Conservation (phyloP, 495 filamentous ascomycete species). For the Cercophora sp. region DNA sequence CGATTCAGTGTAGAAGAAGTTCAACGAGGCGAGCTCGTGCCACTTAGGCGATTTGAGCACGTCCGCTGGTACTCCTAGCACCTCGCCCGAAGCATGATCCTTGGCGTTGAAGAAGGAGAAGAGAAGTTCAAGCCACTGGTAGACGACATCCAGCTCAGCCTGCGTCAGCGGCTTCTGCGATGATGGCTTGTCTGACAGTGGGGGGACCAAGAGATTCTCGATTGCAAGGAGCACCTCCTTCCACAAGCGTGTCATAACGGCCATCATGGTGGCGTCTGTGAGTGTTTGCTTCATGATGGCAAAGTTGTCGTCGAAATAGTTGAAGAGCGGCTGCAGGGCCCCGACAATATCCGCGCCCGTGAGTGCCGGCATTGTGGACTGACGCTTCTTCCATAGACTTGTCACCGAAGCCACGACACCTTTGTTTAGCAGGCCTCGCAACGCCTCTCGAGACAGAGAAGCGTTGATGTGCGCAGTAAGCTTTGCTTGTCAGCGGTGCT, state of each 20-base stretch:
- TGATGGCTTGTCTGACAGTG: constrained; percentile 91
- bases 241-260: constrained; percentile 97
- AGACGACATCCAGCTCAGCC: constrained; percentile 91
- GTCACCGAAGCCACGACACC: constrained; percentile 77
- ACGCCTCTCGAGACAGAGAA: constrained; percentile 75
- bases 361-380: constrained; percentile 51
- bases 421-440: constrained; percentile 67
- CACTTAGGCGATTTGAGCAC: constrained; percentile 96
- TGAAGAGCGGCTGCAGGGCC: constrained; percentile 83
- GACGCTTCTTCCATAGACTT: constrained; percentile 65
- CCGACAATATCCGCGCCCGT: constrained; percentile 71
- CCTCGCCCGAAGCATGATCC: constrained; percentile 86
- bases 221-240: constrained; percentile 94
- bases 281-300: constrained; percentile 97
- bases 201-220: constrained; percentile 86
- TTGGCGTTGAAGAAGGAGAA: constrained; percentile 93
- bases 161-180: constrained; percentile 80
- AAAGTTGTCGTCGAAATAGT: constrained; percentile 98
- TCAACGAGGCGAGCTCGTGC: constrained; percentile 89
- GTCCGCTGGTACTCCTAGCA: constrained; percentile 81
- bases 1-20: constrained; percentile 97
- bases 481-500: constrained; percentile 41
- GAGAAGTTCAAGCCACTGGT: constrained; percentile 88
- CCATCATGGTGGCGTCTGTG: constrained; percentile 87
- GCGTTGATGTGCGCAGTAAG: constrained; percentile 93